Base-by-base conservation (phyloP, 306 rosid species). In the Sicyos baderoa region DNA sequence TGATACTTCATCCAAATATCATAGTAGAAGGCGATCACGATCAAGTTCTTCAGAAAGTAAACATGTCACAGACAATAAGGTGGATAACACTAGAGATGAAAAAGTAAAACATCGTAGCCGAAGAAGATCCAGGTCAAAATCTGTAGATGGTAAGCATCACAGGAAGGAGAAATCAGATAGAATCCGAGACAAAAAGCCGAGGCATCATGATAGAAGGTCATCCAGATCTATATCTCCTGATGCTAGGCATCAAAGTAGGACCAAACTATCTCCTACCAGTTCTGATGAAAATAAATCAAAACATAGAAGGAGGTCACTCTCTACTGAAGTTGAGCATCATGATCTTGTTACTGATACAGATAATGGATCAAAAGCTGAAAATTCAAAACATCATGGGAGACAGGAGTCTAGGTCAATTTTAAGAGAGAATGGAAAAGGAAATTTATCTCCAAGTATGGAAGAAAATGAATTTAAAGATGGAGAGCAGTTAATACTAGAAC, bases 151-250 rank as follows among this genome's bases (percentile, higher is more conserved):
- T 68, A 80, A 75, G 79, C 81, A 69, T 68, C 79, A 68, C 72
- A 48, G 51, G 29, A 86, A 80, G 82, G 95, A 79, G 72, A 86
- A 81, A 79, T 79, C 44, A 2, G 81, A 83, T 51, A 84, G 76
- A 73, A 69, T 21, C 64, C 83, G 80, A 69, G 83, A 85, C 50
- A 86, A 85, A 77, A 93, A 79, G 82, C 77, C 86, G 68, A 89
- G 78, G 82, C 95, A 84, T 78, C 85, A 74, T 51, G 89, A 83
- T 79, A 85, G 89, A 77, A 83, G 91, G 78, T 87, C 79, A 68
- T 90, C 97, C 47, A 84, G 91, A 76, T 93, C 97, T 56, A 11
- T 56, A 57, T 86, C 99, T 68, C 66, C 73, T 9, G 96, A 84
- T 70, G 86, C 75, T 37, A 84, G 82, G 77, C 83, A 72, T 54